phyloP scores from a whole-genome alignment of 164 flowering plant genomes.

The Chimonanthus salicifolius region DNA sequence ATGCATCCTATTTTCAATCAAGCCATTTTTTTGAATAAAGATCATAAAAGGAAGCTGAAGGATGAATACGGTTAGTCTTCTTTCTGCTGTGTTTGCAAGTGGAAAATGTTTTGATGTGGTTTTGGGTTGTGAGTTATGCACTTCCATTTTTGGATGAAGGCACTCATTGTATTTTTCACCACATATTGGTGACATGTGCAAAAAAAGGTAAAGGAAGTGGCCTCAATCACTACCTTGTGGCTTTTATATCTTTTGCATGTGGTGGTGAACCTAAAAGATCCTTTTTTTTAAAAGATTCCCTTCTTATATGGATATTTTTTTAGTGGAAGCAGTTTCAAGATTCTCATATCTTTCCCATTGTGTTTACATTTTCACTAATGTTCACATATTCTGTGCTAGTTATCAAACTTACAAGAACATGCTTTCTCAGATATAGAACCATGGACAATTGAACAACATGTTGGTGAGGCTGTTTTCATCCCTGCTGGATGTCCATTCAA shows the following conservation, averaged over 20 bases:
- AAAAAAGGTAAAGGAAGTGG: no score
- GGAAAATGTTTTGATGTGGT: background rate
- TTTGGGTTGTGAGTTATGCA: no score
- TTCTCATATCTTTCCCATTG: background rate
- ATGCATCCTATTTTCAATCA: conserved; percentile 44
- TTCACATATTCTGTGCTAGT: background rate
- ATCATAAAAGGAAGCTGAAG: conserved; percentile 62
- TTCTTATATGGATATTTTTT: background rate
- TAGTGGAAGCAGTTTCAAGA: background rate
- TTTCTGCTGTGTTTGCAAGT: background rate
- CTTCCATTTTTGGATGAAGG: no score
- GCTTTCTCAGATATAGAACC: conserved; percentile 71
- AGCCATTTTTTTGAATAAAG: conserved; percentile 42
- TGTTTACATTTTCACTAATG: background rate
- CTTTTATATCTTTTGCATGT: background rate
- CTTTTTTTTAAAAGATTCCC: no score
- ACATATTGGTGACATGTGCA: no score
- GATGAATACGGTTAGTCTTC: conserved; percentile 71
- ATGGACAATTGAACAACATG: conserved; percentile 81
- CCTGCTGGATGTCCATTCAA: conserved; percentile 98
- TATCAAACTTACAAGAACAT: background rate
- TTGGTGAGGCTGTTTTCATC: conserved; percentile 80
- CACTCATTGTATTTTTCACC: no score
- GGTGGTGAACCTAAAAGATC: background rate
- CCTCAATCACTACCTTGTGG: no score